Percentiles rank a stretch among this genome's conserved stretches.
phyloP scores from a whole-genome alignment of 305 asterid species.

The Fraxinus paxiana region DNA sequence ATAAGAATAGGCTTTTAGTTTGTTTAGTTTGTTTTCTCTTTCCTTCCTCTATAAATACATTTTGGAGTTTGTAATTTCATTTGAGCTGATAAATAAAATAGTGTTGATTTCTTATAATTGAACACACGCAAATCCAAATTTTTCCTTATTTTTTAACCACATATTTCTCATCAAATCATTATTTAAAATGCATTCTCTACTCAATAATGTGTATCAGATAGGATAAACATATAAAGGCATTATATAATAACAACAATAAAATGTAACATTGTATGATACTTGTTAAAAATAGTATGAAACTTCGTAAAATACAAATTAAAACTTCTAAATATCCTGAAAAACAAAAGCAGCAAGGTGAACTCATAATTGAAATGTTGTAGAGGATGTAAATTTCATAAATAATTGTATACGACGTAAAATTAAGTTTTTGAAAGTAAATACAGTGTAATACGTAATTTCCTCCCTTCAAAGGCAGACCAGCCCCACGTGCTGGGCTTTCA shows the following conservation, averaged over 20 bases:
- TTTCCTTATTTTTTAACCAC: too few species aligned
- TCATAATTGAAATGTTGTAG: not conserved
- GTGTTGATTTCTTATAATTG: too few species aligned
- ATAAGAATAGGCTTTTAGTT: too few species aligned
- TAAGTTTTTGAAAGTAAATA: not conserved
- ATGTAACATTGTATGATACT: not conserved
- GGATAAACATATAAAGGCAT: not conserved
- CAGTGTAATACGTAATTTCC: not conserved
- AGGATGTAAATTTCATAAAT: not conserved
- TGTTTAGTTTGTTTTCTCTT: too few species aligned
- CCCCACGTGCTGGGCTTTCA: not conserved
- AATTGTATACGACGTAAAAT: not conserved
- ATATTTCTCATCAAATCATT: too few species aligned
- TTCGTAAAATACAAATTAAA: too few species aligned
- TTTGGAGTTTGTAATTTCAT: too few species aligned
- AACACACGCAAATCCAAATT: too few species aligned
- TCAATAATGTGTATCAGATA: too few species aligned
- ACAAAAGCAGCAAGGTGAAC: not conserved
- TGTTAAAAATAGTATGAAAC: not conserved
- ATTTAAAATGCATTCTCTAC: too few species aligned
- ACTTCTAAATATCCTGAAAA: not conserved
- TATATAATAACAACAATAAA: not conserved
- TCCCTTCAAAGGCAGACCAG: not conserved
- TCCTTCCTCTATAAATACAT: too few species aligned
- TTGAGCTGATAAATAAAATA: too few species aligned